A percentile compares a stretch with the other conserved stretches of the same genome.
Evolutionary conservation across 1,139 yeast genomes (phyloP).

Genomic region (Suhomyces atakaporum): DNA sequence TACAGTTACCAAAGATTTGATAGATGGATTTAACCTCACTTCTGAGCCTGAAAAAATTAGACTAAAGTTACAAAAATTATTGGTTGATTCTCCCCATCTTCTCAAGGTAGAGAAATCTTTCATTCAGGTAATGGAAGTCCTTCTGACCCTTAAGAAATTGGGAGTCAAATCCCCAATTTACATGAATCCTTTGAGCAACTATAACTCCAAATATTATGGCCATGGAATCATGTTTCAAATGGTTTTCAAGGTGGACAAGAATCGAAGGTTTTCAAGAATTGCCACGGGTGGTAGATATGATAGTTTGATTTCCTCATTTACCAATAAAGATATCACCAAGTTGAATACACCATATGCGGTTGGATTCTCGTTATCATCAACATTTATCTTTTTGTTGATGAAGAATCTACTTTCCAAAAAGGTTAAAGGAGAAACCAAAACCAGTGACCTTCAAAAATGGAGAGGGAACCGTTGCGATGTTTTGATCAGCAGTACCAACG

Average conservation of each 20-base stretch:
- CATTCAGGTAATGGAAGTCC: slow-evolving; percentile 57
- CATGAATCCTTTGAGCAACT: slow-evolving; percentile 77
- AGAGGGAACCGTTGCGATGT: slow-evolving; percentile 69
- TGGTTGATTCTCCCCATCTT: slow-evolving; percentile 75
- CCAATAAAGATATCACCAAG: slow-evolving; percentile 39
- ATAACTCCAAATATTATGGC: slow-evolving; percentile 73
- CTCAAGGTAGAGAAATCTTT: slow-evolving; percentile 63
- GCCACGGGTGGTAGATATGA: slow-evolving; percentile 97
- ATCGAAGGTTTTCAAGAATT: slow-evolving; percentile 45
- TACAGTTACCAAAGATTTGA: slow-evolving; percentile 72
- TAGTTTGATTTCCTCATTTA: slow-evolving; percentile 60
- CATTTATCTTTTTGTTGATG: slow-evolving; percentile 45
- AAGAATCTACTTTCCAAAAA: slow-evolving; percentile 32
- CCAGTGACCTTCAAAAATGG: slow-evolving; percentile 24
- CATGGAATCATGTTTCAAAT: slow-evolving; percentile 90
- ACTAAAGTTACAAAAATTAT: slow-evolving; percentile 60
- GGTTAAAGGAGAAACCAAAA: slow-evolving; percentile 12
- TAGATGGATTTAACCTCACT: slow-evolving; percentile 77
- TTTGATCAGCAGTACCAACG: slow-evolving; percentile 65
- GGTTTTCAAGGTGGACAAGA: slow-evolving; percentile 57
- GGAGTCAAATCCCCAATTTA: slow-evolving; percentile 42
- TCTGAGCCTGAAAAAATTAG: slow-evolving; percentile 66
- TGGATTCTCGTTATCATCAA: slow-evolving; percentile 68
- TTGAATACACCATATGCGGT: slow-evolving; percentile 59
- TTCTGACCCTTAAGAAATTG: slow-evolving; percentile 54